Evolutionary conservation across 1,284 basidiomycete species (phyloP), one percentile per base, ranked within the genome.

Genomic region (Volvariella volvacea): DNA sequence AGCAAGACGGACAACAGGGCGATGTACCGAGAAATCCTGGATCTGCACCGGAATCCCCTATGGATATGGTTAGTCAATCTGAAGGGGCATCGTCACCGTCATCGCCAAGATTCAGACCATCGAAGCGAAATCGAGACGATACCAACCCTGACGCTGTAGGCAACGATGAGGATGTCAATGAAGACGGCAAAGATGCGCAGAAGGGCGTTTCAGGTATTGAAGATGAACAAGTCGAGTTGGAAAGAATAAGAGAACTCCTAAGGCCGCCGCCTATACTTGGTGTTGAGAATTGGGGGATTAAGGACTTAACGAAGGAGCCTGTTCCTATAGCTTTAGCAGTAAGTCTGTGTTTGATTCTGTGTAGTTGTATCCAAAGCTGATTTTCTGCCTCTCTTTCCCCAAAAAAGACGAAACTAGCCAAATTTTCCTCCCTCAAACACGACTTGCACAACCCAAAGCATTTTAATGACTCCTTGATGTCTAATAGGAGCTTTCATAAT

Each of bases 391-490:
- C 21, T 6, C 14, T 17, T 6, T 34, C 39, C 39, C 45, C 39
- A 14, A 33, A 37, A 33, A 0, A 93, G 90, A 72, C 78, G 1
- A 94, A 94, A 62, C 74, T 93, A 14, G 65, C 76, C 0, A 82
- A 85, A 48, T 98, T 88, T 56, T 76, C 80, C 47, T 60, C 67
- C 3, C 76, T 92, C 46, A 95, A 92, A 61, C 67, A 59, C 40
- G 72, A 83, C 50, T 58, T 74, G 2, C 52, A 50, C 3, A 73
- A 78, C 45, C 78, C 86, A n/a, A 83, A 83, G 50, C 93, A 96
- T 59, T 97, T 96, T 69, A 98, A 98, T 61, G 89, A 92, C 59
- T 88, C 88, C 0, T 76, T 99, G 28, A 87, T 94, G 79, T 76
- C 81, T 6, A 92, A 88, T 52, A 83, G 90, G 20, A 80, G 90